phyloP scores from a whole-genome alignment of 768 basidiomycete genomes.

The Phlegmacium glaucopus region DNA sequence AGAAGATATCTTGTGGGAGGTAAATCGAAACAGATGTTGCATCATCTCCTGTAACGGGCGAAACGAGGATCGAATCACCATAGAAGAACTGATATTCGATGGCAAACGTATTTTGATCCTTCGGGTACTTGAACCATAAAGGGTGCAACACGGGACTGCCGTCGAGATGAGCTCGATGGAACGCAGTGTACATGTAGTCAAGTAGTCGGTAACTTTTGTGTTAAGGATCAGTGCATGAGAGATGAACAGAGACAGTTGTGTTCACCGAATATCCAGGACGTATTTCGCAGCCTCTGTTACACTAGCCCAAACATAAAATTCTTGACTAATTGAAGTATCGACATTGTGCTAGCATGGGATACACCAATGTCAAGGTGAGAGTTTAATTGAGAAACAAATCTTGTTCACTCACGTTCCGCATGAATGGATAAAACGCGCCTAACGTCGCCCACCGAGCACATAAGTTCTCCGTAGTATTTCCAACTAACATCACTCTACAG shows the following conservation, averaged over 20 bases:
- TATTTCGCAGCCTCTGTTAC: conserved; percentile 58
- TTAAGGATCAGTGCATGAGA: not conserved
- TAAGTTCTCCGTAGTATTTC: conserved; percentile 62
- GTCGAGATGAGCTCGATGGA: conserved; percentile 53
- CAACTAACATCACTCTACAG: conserved; percentile 31
- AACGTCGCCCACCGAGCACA: conserved; percentile 78
- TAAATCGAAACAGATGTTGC: conserved; percentile 57
- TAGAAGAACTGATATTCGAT: conserved; percentile 72
- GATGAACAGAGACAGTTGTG: not conserved
- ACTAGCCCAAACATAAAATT: conserved; percentile 63
- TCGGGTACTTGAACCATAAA: conserved; percentile 65
- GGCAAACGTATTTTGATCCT: conserved; percentile 52
- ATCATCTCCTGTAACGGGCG: conserved; percentile 62
- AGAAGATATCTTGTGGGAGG: conserved; percentile 62
- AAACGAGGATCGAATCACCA: conserved; percentile 63
- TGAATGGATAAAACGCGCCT: conserved; percentile 78
- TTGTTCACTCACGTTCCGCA: conserved; percentile 55
- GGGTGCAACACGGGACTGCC: conserved; percentile 68
- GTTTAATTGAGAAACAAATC: too few species aligned
- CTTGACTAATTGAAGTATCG: conserved; percentile 53
- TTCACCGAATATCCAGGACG: conserved; percentile 57
- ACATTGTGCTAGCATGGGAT: conserved; percentile 48
- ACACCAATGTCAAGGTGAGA: too few species aligned
- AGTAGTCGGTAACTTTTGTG: conserved; percentile 56
- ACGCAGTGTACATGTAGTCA: conserved; percentile 70